Conservation (phyloP, 805 yeast species). For the Metschnikowia koreensis region DNA sequence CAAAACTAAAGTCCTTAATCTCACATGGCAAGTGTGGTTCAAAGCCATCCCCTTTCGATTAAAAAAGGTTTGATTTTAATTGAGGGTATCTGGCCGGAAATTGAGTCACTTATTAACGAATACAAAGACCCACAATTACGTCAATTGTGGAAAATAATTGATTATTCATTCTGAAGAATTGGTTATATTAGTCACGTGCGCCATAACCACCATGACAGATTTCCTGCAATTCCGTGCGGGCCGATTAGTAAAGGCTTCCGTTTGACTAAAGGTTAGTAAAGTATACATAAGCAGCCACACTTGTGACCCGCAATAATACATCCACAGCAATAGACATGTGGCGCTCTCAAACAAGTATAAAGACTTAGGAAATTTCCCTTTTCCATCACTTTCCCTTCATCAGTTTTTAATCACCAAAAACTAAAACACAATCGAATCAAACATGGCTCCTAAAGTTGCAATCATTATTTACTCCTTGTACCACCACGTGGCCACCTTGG, state of each 20-base stretch:
- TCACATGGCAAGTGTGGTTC: no score
- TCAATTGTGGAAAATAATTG: no score
- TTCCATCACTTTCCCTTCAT: not conserved
- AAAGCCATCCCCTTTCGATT: no score
- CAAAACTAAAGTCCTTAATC: no score
- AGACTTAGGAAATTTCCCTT: not conserved
- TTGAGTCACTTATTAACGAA: no score
- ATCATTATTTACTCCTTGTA: slow-evolving; percentile 78
- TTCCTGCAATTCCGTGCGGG: no score
- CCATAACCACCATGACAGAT: not conserved
- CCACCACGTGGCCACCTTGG: slow-evolving; percentile 71
- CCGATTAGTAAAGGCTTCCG: no score
- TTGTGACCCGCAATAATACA: not conserved
- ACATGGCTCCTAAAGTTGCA: slow-evolving; percentile 50
- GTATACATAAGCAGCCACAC: not conserved
- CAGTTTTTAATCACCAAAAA: not conserved
- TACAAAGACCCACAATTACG: no score
- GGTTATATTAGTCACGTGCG: not conserved
- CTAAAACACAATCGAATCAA: not conserved
- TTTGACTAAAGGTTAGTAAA: not conserved
- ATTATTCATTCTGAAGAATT: no score
- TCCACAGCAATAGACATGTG: not conserved
- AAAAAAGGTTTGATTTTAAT: no score
- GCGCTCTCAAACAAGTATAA: not conserved
- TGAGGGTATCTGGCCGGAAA: no score